A percentile compares a stretch with the other conserved stretches of the same genome.
phyloP scores from a whole-genome alignment of 208 protist species.

The Porcisia hertigi region DNA sequence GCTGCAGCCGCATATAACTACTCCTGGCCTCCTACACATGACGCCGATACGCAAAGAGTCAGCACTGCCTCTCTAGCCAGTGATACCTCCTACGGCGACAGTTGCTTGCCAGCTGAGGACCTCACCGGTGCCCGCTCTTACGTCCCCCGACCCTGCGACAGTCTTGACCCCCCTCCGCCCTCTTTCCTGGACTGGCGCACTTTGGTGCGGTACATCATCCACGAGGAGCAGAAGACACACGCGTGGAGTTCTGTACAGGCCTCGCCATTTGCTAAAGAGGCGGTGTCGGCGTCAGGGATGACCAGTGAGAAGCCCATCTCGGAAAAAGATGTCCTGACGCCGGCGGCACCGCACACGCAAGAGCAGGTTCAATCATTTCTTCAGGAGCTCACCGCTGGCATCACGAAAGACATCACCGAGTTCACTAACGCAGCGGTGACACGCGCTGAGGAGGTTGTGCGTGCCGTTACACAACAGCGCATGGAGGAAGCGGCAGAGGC shows the following conservation, averaged over 20 bases:
- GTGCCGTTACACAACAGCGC: not conserved
- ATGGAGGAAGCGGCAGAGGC: slow-evolving; percentile 4
- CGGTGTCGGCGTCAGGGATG: not conserved
- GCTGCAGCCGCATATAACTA: not conserved
- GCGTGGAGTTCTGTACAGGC: not conserved
- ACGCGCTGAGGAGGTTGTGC: slow-evolving; percentile 11
- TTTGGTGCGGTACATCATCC: slow-evolving; percentile 35
- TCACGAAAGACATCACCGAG: slow-evolving; percentile 7
- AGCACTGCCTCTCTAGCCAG: slow-evolving; percentile 7
- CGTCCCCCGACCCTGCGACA: slow-evolving; percentile 2
- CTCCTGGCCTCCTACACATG: not conserved
- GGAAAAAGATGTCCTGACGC: not conserved
- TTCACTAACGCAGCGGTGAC: slow-evolving; percentile 7
- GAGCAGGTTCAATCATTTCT: slow-evolving; percentile 12
- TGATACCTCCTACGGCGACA: slow-evolving; percentile 7
- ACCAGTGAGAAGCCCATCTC: not conserved
- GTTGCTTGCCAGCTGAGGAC: not conserved
- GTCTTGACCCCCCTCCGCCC: slow-evolving; percentile 4
- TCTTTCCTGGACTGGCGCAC: slow-evolving; percentile 33
- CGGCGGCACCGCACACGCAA: not conserved
- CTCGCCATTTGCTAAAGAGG: not conserved
- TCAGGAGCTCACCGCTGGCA: slow-evolving; percentile 1
- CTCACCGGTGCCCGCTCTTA: not conserved
- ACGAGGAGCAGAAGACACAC: slow-evolving; percentile 15
- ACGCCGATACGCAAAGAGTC: not conserved